Evolutionary conservation across 495 filamentous ascomycete species (phyloP).

Genomic region (Hypoxylon lienhwacheense): DNA sequence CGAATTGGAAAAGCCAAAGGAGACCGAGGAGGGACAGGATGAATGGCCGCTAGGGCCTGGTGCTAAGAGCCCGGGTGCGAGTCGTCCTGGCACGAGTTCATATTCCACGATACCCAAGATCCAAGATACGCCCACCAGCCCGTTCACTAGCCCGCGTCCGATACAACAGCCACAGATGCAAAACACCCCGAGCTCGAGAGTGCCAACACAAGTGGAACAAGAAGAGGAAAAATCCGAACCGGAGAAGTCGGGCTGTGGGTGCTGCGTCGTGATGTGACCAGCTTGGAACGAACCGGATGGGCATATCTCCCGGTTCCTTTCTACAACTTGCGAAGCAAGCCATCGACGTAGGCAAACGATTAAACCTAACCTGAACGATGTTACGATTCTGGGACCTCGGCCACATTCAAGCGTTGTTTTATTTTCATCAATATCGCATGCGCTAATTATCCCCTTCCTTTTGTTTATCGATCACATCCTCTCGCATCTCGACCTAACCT

Average conservation of each 20-base stretch:
- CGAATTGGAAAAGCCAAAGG: conserved; percentile 45
- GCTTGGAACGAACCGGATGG: conserved; percentile 10
- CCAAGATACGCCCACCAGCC: conserved; percentile 44
- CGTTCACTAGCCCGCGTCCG: conserved; percentile 43
- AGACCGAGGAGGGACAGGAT: conserved; percentile 39
- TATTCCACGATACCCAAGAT: conserved; percentile 64
- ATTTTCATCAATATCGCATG: conserved; percentile 21
- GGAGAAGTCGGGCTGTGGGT: conserved; percentile 54
- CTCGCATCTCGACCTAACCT: conserved; percentile 7
- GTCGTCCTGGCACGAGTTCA: conserved; percentile 50
- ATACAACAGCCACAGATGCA: conserved; percentile 34
- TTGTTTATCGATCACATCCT: conserved; percentile 27
- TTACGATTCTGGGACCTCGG: conserved; percentile 27
- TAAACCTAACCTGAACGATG: conserved; percentile 30
- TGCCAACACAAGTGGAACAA: conserved; percentile 43
- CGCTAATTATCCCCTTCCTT: conserved; percentile 24
- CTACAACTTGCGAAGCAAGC: conserved; percentile 9
- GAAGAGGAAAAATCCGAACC: conserved; percentile 32
- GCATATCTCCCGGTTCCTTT: conserved; percentile 13
- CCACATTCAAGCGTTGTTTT: conserved; percentile 29
- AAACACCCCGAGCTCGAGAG: conserved; percentile 30
- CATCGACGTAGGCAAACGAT: conserved; percentile 24
- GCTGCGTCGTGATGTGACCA: conserved; percentile 58
- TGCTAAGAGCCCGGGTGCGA: conserved; percentile 47
- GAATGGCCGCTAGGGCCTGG: conserved; percentile 53